These are phyloP conservation scores for Linnemannia exigua DNA, from an alignment of 192 early-diverging fungal species.

Conservation along the genomic window DNA sequence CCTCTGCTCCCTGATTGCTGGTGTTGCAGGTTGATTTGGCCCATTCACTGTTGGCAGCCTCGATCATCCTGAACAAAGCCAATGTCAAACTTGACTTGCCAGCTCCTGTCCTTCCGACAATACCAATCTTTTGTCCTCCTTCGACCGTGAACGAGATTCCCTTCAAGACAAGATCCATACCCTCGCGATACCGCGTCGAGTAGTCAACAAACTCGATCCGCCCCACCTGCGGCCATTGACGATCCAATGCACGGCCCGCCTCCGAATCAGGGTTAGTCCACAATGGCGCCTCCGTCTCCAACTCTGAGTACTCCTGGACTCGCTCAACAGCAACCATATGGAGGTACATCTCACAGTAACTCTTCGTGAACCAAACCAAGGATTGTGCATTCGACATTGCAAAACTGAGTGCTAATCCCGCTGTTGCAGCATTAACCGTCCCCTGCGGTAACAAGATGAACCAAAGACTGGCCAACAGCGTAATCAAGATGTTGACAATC, in stretches of 20 bases:
- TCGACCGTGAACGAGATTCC: conserved; percentile 25
- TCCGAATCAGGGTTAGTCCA: conserved; percentile 41
- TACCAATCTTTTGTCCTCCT: conserved; percentile 47
- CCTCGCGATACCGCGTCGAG: conserved; percentile 79
- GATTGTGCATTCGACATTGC: conserved; percentile 82
- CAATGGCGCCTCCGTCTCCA: conserved; percentile 45
- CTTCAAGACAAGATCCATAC: conserved; percentile 70
- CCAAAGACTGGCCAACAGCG: conserved; percentile 13
- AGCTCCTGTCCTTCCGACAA: conserved; percentile 74
- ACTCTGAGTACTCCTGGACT: conserved; percentile 37
- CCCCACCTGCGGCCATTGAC: conserved; percentile 57
- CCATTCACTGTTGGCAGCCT: conserved; percentile 18
- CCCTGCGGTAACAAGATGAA: conserved; percentile 69
- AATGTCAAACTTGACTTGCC: conserved; percentile 82
- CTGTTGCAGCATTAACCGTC: conserved; percentile 76
- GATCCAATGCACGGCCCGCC: conserved; percentile 76
- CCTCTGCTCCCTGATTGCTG: background rate
- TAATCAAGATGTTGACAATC: conserved; percentile 41
- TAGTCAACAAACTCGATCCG: conserved; percentile 75
- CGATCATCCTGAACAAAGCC: conserved; percentile 78
- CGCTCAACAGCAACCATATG: conserved; percentile 36
- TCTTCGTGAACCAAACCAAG: conserved; percentile 86
- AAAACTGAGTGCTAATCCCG: conserved; percentile 77
- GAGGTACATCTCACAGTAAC: conserved; percentile 78
- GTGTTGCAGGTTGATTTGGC: conserved; percentile 20